These are phyloP conservation scores for Hanseniaspora nectarophila DNA, from an alignment of 805 yeast species.

Conservation along the genomic window DNA sequence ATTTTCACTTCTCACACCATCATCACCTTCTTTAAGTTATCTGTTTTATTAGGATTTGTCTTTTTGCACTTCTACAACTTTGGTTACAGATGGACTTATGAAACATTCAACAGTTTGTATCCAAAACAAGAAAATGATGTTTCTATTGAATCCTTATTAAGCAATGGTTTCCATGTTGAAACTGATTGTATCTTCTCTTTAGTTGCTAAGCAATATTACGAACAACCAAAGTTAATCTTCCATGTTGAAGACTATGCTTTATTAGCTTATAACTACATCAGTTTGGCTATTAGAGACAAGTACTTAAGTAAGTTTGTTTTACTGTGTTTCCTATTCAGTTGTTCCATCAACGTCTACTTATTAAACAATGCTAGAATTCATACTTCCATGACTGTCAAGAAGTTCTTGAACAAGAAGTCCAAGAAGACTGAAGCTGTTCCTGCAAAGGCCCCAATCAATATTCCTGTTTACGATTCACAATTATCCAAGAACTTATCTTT, in stretches of 20 bases:
- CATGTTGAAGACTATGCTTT: conserved; percentile 52
- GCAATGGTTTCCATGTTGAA: conserved; percentile 15
- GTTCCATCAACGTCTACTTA: conserved; percentile 71
- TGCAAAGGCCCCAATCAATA: conserved; percentile 16
- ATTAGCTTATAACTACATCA: conserved; percentile 41
- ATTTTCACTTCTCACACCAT: conserved; percentile 30
- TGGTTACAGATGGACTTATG: conserved; percentile 60
- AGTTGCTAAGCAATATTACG: conserved; percentile 44
- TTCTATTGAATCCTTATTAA: not conserved
- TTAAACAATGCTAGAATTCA: conserved; percentile 74
- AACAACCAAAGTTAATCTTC: conserved; percentile 44
- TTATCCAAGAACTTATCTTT: conserved; percentile 20
- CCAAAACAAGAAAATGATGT: not conserved
- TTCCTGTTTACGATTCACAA: conserved; percentile 24
- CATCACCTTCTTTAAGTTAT: conserved; percentile 48
- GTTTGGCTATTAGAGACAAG: conserved; percentile 65
- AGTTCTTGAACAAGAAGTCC: conserved; percentile 25
- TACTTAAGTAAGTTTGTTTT: conserved; percentile 67
- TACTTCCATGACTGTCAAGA: conserved; percentile 32
- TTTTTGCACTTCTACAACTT: conserved; percentile 56
- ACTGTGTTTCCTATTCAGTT: conserved; percentile 58
- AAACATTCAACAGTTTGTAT: conserved; percentile 28
- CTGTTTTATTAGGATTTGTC: conserved; percentile 45
- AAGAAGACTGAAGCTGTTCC: not conserved
- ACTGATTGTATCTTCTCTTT: conserved; percentile 47